Conservation (phyloP, 2,329 filamentous ascomycete species). For the Fusarium sarcochroum region DNA sequence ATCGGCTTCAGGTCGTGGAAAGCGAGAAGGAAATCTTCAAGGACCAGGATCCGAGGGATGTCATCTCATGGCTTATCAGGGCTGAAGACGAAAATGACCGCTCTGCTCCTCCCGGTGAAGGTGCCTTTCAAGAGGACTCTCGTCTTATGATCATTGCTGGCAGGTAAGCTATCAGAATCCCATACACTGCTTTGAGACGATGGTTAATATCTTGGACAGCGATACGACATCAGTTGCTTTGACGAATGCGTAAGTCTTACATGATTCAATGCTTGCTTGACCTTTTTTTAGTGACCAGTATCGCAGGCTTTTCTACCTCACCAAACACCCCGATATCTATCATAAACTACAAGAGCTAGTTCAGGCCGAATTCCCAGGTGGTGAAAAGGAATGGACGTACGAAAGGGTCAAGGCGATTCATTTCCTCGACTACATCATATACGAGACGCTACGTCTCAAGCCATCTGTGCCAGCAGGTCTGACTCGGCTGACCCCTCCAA, state of each 20-base stretch:
- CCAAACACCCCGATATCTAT: not conserved
- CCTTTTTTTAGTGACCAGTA: not conserved
- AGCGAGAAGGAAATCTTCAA: not conserved
- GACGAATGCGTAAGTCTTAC: not conserved
- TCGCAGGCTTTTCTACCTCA: not conserved
- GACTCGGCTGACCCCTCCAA: not conserved
- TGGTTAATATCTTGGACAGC: not conserved
- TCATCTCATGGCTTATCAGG: slow-evolving; percentile 11
- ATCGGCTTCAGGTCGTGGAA: not conserved
- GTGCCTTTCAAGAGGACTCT: slow-evolving; percentile 8
- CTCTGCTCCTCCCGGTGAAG: slow-evolving; percentile 15
- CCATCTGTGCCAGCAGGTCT: slow-evolving; percentile 2
- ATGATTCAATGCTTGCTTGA: too few relatives aligned
- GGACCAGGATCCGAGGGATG: not conserved
- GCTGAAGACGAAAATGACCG: slow-evolving; percentile 14
- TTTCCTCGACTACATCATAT: slow-evolving; percentile 1
- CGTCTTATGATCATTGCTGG: slow-evolving; percentile 15
- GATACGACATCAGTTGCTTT: slow-evolving; percentile 8
- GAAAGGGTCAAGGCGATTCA: not conserved
- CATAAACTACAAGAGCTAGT: not conserved
- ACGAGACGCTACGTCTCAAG: slow-evolving; percentile 6
- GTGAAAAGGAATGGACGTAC: slow-evolving; percentile 1
- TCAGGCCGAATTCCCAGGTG: not conserved
- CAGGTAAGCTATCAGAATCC: not conserved
- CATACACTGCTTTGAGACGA: not conserved